phyloP scores from a whole-genome alignment of 2,329 filamentous ascomycete genomes.

The Pseudogymnoascus sp. region DNA sequence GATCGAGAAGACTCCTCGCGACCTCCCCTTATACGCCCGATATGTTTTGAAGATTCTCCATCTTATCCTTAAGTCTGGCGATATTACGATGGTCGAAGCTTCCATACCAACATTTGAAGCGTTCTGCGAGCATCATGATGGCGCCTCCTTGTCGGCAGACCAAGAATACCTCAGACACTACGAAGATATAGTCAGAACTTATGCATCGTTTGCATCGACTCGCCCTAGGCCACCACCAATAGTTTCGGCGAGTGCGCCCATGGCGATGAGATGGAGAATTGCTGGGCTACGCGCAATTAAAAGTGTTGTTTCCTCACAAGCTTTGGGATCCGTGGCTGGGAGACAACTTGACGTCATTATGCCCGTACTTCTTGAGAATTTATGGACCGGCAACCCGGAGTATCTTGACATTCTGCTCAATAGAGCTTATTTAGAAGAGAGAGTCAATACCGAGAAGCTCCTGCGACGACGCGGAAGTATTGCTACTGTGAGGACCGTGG shows the following conservation, averaged over 20 bases:
- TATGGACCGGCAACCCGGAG: conserved; percentile 66
- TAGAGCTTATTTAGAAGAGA: conserved; percentile 60
- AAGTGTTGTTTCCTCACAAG: conserved; percentile 71
- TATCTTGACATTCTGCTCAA: conserved; percentile 60
- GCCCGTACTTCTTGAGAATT: conserved; percentile 77
- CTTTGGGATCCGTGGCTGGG: conserved; percentile 64
- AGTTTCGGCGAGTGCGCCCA: conserved; percentile 55
- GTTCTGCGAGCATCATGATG: conserved; percentile 84
- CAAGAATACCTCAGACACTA: conserved; percentile 76
- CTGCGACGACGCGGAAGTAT: conserved; percentile 66
- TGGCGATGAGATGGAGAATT: conserved; percentile 70
- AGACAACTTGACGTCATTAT: conserved; percentile 72
- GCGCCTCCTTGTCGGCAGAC: conserved; percentile 75
- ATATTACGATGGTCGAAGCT: conserved; percentile 88
- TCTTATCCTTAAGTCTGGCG: conserved; percentile 72
- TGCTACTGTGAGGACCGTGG: conserved; percentile 65
- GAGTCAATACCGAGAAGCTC: conserved; percentile 54
- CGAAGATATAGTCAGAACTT: conserved; percentile 69
- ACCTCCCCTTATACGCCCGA: conserved; percentile 79
- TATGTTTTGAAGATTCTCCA: conserved; percentile 79
- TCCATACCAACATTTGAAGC: conserved; percentile 78
- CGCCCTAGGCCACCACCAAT: conserved; percentile 41
- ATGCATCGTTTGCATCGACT: conserved; percentile 70
- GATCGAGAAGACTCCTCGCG: conserved; percentile 86
- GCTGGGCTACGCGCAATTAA: conserved; percentile 70